Percentiles rank a stretch among this genome's conserved stretches.
Conservation (phyloP, 192 early-diverging fungal species). For the Linnemannia zychae region DNA sequence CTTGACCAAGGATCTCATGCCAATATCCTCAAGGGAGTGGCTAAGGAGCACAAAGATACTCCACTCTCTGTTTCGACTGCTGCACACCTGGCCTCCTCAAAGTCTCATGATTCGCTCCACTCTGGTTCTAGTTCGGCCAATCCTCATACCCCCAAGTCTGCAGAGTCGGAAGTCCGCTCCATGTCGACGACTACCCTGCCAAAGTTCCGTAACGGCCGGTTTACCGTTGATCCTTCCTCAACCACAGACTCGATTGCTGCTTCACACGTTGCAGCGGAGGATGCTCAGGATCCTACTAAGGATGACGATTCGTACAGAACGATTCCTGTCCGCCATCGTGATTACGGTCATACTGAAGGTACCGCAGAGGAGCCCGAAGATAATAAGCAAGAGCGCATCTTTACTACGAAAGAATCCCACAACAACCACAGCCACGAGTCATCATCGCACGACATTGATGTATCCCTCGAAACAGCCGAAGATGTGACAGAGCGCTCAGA, state of each 20-base stretch:
- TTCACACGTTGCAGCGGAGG: not conserved
- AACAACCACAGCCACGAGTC: not conserved
- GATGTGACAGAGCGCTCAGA: not conserved
- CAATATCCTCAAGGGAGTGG: not conserved
- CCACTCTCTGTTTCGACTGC: not conserved
- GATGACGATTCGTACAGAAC: constrained; percentile 41
- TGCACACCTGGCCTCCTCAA: not conserved
- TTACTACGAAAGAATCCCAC: constrained; percentile 16
- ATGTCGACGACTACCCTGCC: constrained; percentile 16
- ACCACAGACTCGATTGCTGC: not conserved
- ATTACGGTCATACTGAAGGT: constrained; percentile 26
- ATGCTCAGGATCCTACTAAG: constrained; percentile 26
- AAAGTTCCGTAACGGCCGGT: constrained; percentile 24
- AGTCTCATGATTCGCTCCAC: not conserved
- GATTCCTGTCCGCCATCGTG: constrained; percentile 24
- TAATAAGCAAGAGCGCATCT: constrained; percentile 18
- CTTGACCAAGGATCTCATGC: constrained; percentile 42
- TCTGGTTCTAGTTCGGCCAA: not conserved
- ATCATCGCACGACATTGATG: not conserved
- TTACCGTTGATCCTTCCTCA: not conserved
- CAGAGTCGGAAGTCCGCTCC: not conserved
- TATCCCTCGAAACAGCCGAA: constrained; percentile 14
- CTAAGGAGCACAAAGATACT: not conserved
- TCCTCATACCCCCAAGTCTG: not conserved
- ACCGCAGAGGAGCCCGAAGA: constrained; percentile 22